Evolutionary conservation across 768 basidiomycete genomes (phyloP).

Genomic region (Boletus coccyginus): DNA sequence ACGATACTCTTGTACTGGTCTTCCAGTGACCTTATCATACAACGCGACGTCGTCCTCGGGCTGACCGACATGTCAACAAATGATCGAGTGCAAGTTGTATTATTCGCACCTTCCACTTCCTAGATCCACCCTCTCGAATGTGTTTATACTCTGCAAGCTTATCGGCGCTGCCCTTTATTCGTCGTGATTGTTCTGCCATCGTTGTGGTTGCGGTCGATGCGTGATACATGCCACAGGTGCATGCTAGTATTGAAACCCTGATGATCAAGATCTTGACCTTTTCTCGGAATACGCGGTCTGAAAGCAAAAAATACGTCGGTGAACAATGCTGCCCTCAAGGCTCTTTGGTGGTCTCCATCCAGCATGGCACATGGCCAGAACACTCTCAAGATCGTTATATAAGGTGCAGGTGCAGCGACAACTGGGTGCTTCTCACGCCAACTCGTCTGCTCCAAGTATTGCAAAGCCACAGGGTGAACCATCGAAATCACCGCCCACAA

Average conservation of each 20-base stretch:
- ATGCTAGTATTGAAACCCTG: conserved; percentile 23
- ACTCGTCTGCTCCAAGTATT: conserved; percentile 6
- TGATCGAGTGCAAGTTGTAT: not conserved
- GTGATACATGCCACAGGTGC: conserved; percentile 27
- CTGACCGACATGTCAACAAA: conserved; percentile 30
- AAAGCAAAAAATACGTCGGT: not conserved
- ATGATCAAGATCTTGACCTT: not conserved
- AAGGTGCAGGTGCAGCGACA: conserved; percentile 38
- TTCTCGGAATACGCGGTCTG: not conserved
- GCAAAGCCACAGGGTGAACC: not conserved
- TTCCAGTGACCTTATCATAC: conserved; percentile 89
- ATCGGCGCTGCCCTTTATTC: conserved; percentile 28
- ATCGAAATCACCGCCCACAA: not conserved
- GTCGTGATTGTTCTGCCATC: conserved; percentile 29
- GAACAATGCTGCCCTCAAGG: conserved; percentile 42
- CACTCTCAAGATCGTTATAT: conserved; percentile 34
- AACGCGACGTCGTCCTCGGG: conserved; percentile 62
- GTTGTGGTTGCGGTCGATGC: conserved; percentile 1
- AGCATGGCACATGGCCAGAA: conserved; percentile 39
- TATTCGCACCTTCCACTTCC: conserved; percentile 53
- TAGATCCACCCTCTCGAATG: conserved; percentile 55
- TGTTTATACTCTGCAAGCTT: conserved; percentile 61
- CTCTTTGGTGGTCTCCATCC: conserved; percentile 45
- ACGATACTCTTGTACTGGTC: conserved; percentile 89
- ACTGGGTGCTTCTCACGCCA: conserved; percentile 25